Conservation (phyloP, 2,329 filamentous ascomycete species). For the Colletotrichum spaethianum region DNA sequence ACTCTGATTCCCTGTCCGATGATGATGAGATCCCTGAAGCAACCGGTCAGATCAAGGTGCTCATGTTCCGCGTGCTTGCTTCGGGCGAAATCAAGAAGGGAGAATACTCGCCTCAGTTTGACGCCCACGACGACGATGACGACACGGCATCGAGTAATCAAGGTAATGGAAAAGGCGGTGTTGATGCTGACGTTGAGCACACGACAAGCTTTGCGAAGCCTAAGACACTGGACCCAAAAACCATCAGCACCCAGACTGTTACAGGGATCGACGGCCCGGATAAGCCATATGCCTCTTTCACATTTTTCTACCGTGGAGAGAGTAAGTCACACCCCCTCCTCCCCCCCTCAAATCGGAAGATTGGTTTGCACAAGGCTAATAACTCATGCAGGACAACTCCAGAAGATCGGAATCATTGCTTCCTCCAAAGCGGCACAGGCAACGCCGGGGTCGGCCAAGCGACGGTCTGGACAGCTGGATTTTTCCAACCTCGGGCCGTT, state of each 20-base stretch:
- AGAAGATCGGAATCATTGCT: slow-evolving; percentile 93
- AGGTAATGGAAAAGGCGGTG: slow-evolving; percentile 68
- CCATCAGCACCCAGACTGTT: slow-evolving; percentile 99
- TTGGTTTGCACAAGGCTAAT: slow-evolving; percentile 9
- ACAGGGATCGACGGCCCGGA: slow-evolving; percentile 97
- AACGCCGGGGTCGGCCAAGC: slow-evolving; percentile 75
- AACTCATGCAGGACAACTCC: slow-evolving; percentile 80
- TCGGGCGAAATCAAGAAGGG: slow-evolving; percentile 98
- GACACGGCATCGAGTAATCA: slow-evolving; percentile 67
- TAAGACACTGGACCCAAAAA: slow-evolving; percentile 95
- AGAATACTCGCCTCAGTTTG: slow-evolving; percentile 97
- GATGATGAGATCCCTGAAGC: slow-evolving; percentile 94
- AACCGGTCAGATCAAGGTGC: slow-evolving; percentile 97
- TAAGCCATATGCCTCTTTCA: slow-evolving; percentile 96
- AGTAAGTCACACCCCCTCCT: slow-evolving; percentile 76
- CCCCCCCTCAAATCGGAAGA: slow-evolving; percentile 10
- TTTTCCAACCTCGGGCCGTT: slow-evolving; percentile 88
- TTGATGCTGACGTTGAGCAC: slow-evolving; percentile 91
- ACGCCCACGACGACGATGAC: slow-evolving; percentile 95
- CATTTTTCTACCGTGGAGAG: slow-evolving; percentile 96
- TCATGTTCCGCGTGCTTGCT: slow-evolving; percentile 93
- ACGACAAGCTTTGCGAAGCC: slow-evolving; percentile 98
- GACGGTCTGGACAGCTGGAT: slow-evolving; percentile 86
- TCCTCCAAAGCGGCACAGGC: slow-evolving; percentile 76
- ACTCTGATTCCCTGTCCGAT: slow-evolving; percentile 79